Base-by-base conservation (phyloP, 2,329 filamentous ascomycete genomes). In the Penicillium sp. region DNA sequence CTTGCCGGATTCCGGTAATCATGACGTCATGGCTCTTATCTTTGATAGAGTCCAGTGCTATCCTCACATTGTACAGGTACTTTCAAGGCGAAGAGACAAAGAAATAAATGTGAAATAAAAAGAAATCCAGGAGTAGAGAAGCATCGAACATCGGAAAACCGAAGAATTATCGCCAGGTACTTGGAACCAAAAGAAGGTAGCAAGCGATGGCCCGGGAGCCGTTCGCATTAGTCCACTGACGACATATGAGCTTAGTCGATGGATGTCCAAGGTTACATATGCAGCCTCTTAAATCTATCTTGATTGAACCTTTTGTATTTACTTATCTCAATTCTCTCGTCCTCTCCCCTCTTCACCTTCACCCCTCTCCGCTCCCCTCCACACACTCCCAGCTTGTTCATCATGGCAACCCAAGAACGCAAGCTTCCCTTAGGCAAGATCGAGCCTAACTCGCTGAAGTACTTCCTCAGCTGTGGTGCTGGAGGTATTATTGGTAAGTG, bases 391-490 rank as follows among this genome's bases (percentile, higher is more conserved):
- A 44, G 7, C 32, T 21, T 6, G 27, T 14, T 27, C 43, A 55
- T 22, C 44, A 74, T 73, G 71, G 62, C 71, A 6, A 49, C 44
- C 27, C 60, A 68, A 52, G 71, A 74, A 44, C 66, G 63, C 43
- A 70, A 63, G 52, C 67, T 71, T 62, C 72, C 73, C 22, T 66
- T 75, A 63, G 73, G 73, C 58, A 75, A 85, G 64, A 91, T 95
- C 62, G 88, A 94, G 78, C 81, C 93, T 45, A 94, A 90, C 76
- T 89, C 89, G 18, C 77, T 80, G 49, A 87, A 87, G 61, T 96
- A 91, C 78, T 96, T 94, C 76, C 88, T 86, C 27, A 89, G 90
- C 32, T 95, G 91, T 73, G 91, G 88, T 1, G 77, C 94, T 57
- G 91, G 92, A 53, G 92, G 92, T 44, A 75, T 95, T 51, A 61